phyloP scores from a whole-genome alignment of 2,329 filamentous ascomycete genomes.

The Stagonosporopsis cucurbitacearum region DNA sequence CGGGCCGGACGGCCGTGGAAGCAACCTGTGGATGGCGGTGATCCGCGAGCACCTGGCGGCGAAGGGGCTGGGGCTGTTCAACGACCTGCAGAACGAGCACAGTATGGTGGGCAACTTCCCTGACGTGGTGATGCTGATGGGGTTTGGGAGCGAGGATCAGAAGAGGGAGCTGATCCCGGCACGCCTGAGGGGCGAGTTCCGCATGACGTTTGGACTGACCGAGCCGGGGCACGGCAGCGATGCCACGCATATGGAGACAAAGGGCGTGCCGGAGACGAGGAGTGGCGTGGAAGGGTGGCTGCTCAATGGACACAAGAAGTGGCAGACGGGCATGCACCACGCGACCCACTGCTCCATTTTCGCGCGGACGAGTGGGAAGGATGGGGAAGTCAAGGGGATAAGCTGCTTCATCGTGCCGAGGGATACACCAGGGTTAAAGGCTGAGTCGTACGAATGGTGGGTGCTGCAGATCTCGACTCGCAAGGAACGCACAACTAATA shows the following conservation, averaged over 20 bases:
- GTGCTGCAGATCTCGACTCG: neutral
- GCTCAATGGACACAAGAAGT: constrained; percentile 67
- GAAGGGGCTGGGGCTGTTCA: constrained; percentile 66
- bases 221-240: constrained; percentile 68
- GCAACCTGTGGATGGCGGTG: constrained; percentile 69
- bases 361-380: constrained; percentile 62
- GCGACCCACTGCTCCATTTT: constrained; percentile 69
- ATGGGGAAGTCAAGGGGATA: constrained; percentile 63
- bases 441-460: constrained; percentile 65
- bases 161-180: constrained; percentile 61
- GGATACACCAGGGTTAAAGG: constrained; percentile 59
- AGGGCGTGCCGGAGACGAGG: constrained; percentile 53
- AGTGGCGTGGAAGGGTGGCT: constrained; percentile 58
- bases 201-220: constrained; percentile 67
- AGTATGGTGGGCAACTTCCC: constrained; percentile 68
- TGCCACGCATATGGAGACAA: constrained; percentile 67
- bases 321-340: constrained; percentile 69
- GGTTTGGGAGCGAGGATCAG: constrained; percentile 64
- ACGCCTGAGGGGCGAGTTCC: constrained; percentile 60
- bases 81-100: constrained; percentile 70
- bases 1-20: constrained; percentile 50
- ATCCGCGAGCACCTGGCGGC: constrained; percentile 66
- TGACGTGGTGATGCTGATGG: constrained; percentile 66
- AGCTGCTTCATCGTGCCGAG: constrained; percentile 66
- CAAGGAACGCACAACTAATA: constrained; percentile 9